Percentiles rank a stretch among this genome's conserved stretches.
Evolutionary conservation across 495 filamentous ascomycete genomes (phyloP).

Genomic region (Chlorociboria aeruginascens): DNA sequence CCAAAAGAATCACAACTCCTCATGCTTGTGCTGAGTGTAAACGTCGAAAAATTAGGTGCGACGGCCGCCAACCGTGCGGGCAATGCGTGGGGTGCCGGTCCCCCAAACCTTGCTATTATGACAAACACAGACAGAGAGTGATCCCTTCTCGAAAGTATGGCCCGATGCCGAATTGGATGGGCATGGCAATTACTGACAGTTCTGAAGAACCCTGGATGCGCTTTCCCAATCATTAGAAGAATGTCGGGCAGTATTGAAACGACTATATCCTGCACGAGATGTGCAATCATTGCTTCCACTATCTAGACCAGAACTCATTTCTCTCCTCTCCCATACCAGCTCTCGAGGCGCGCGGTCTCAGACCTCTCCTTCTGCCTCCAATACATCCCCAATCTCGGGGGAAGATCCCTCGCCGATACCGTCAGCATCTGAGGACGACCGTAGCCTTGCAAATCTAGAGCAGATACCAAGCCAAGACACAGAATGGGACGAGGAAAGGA

Average conservation of each 20-base stretch:
- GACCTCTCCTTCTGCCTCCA: constrained; percentile 13
- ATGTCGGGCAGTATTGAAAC: constrained; percentile 42
- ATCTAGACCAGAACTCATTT: constrained; percentile 38
- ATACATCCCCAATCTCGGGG: constrained; percentile 13
- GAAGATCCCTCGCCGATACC: constrained; percentile 29
- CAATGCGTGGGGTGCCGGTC: constrained; percentile 45
- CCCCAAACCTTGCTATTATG: constrained; percentile 46
- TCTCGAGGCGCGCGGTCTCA: constrained; percentile 23
- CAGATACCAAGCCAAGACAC: constrained; percentile 41
- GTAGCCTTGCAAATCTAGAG: constrained; percentile 36
- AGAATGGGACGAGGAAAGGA: constrained; percentile 46
- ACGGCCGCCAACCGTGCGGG: constrained; percentile 45
- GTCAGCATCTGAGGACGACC: constrained; percentile 31
- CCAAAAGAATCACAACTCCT: constrained; percentile 42
- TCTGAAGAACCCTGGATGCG: constrained; percentile 36
- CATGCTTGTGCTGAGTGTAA: constrained; percentile 50
- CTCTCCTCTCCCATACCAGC: constrained; percentile 33
- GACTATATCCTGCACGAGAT: constrained; percentile 41
- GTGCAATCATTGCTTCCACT: constrained; percentile 36
- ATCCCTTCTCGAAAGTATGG: constrained; percentile 42
- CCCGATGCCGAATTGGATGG: background rate
- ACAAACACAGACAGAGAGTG: constrained; percentile 46
- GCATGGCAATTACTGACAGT: constrained; percentile 5
- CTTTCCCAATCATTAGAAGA: constrained; percentile 45
- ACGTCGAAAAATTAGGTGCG: constrained; percentile 45